Conservation (phyloP, 2,329 filamentous ascomycete genomes). For the Cyclaneusma minus region DNA sequence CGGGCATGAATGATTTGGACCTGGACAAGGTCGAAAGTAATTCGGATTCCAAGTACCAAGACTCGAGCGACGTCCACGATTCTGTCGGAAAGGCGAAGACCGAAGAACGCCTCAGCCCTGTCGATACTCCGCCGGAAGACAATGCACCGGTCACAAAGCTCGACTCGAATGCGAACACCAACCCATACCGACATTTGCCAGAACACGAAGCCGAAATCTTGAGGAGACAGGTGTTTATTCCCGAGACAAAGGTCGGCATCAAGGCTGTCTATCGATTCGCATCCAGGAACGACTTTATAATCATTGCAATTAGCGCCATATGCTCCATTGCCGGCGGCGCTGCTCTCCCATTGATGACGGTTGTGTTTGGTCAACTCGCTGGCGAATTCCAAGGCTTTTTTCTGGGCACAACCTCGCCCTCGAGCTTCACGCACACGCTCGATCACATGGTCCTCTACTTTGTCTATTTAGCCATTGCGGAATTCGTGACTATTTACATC, state of each 20-base stretch:
- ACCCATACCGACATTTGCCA: constrained; percentile 46
- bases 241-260: constrained; percentile 47
- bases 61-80: constrained; percentile 10
- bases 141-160: constrained; percentile 38
- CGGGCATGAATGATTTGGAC: no score
- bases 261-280: constrained; percentile 40
- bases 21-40: no score
- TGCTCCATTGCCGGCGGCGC: constrained; percentile 42
- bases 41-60: constrained; percentile 12
- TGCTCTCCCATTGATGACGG: constrained; percentile 37
- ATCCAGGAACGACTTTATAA: constrained; percentile 30
- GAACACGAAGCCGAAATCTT: constrained; percentile 51
- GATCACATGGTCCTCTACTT: constrained; percentile 62
- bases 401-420: constrained; percentile 26
- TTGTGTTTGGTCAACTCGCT: constrained; percentile 65
- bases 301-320: constrained; percentile 33
- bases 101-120: constrained; percentile 31
- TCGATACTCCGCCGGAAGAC: constrained; percentile 40
- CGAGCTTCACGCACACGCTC: constrained; percentile 44
- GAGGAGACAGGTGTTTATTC: constrained; percentile 50
- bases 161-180: constrained; percentile 25
- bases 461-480: constrained; percentile 67
- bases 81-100: constrained; percentile 8
- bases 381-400: constrained; percentile 54
- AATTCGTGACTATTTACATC: constrained; percentile 66